Conservation (phyloP, 2,329 filamentous ascomycete genomes). For the Epichloe gansuensis region DNA sequence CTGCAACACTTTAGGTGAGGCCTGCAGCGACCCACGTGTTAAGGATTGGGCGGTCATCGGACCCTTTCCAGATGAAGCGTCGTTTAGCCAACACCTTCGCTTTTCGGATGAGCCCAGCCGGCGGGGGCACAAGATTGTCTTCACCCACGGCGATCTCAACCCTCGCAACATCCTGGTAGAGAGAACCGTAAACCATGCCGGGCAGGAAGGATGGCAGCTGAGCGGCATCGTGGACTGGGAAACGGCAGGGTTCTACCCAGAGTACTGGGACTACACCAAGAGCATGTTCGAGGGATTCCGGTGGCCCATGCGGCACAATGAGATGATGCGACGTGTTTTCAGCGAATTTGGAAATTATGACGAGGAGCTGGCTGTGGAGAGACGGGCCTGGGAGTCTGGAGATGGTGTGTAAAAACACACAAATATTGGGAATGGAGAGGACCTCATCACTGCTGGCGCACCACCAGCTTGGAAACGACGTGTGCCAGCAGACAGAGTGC, state of each 20-base stretch:
- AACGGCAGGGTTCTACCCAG: constrained; percentile 9
- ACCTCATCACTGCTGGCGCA: too few relatives aligned
- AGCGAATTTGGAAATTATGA: neutral
- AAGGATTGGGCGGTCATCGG: neutral
- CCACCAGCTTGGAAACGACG: too few relatives aligned
- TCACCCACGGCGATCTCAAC: neutral
- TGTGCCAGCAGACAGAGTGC: too few relatives aligned
- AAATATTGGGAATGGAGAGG: neutral
- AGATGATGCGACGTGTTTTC: neutral
- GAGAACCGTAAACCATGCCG: neutral
- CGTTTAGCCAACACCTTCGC: neutral
- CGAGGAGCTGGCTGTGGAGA: neutral
- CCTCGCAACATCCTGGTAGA: neutral
- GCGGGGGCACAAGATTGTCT: neutral
- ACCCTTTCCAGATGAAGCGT: neutral
- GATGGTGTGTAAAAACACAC: neutral
- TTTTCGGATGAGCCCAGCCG: neutral
- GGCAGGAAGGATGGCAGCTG: constrained; percentile 6
- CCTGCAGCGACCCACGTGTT: neutral
- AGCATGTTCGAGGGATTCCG: neutral
- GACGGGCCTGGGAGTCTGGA: neutral
- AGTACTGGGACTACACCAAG: constrained; percentile 11
- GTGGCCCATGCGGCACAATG: neutral
- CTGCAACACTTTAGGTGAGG: neutral
- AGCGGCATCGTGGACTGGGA: constrained; percentile 11